phyloP scores from a whole-genome alignment of 768 basidiomycete genomes.

The Termitomyces sp. region DNA sequence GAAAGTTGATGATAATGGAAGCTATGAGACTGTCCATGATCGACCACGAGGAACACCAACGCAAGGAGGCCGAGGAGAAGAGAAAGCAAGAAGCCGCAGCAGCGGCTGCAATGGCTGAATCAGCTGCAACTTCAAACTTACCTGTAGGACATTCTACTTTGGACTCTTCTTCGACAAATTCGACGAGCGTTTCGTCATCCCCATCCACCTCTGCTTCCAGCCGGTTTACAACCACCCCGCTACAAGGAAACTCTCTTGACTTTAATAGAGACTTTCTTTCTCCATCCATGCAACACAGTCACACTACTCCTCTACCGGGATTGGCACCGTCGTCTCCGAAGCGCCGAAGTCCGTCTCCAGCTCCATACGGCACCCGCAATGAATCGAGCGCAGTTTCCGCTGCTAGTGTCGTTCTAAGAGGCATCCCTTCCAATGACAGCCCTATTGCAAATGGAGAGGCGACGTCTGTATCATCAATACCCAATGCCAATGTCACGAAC shows the following conservation, averaged over 20 bases:
- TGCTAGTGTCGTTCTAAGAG: constrained; percentile 35
- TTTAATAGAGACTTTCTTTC: constrained; percentile 24
- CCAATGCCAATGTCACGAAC: constrained; percentile 11
- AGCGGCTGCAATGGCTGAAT: constrained; percentile 24
- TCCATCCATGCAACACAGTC: constrained; percentile 30
- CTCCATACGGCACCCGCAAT: constrained; percentile 39
- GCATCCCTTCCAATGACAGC: constrained; percentile 7
- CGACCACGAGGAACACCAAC: constrained; percentile 93
- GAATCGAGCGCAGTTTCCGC: constrained; percentile 42
- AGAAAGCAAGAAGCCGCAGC: constrained; percentile 35
- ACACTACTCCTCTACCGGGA: constrained; percentile 27
- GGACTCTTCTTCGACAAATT: constrained; percentile 21
- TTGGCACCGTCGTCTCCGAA: constrained; percentile 25
- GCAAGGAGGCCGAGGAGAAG: constrained; percentile 68
- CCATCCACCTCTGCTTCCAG: constrained; percentile 21
- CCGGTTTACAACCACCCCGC: constrained; percentile 18
- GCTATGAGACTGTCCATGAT: constrained; percentile 94
- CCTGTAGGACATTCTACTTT: constrained; percentile 29
- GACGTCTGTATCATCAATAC: constrained; percentile 15
- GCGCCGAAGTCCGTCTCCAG: constrained; percentile 30
- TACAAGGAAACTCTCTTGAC: constrained; percentile 15
- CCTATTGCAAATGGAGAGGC: constrained; percentile 10
- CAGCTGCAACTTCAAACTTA: constrained; percentile 20
- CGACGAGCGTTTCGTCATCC: constrained; percentile 15
- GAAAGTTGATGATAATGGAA: constrained; percentile 96